Conservation (phyloP, 257 asterid species). For the Datura wrightii region DNA sequence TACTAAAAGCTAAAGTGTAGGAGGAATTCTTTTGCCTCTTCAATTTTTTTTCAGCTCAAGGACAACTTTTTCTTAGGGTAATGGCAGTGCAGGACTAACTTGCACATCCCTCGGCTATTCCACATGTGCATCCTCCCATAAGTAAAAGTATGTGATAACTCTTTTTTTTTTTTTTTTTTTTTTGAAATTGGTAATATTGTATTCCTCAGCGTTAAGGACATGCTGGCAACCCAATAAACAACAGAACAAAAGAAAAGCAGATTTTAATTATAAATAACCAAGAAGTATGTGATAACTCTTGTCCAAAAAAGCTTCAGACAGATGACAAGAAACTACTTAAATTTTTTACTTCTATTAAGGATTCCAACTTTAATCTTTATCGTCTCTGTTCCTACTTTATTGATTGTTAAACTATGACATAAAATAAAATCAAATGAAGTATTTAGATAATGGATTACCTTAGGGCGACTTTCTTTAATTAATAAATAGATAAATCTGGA, state of each 20-base stretch:
- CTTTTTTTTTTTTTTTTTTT: too few relatives aligned
- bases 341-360: too few relatives aligned
- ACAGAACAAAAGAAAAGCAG: too few relatives aligned
- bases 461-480: background rate
- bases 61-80: background rate
- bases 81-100: background rate
- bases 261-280: too few relatives aligned
- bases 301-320: background rate
- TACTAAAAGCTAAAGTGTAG: background rate
- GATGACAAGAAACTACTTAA: too few relatives aligned
- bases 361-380: background rate
- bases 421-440: too few relatives aligned
- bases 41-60: background rate
- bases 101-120: background rate
- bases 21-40: background rate
- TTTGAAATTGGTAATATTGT: too few relatives aligned
- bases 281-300: background rate
- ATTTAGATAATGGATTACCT: too few relatives aligned
- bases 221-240: too few relatives aligned
- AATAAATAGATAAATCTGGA: background rate
- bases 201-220: too few relatives aligned
- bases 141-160: too few relatives aligned
- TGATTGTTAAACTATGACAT: background rate
- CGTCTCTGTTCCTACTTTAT: background rate
- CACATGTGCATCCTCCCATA: background rate